Percentiles rank a stretch among this genome's conserved stretches.
phyloP scores from a whole-genome alignment of 2,329 filamentous ascomycete genomes.

The Stagonosporopsis rhizophila region DNA sequence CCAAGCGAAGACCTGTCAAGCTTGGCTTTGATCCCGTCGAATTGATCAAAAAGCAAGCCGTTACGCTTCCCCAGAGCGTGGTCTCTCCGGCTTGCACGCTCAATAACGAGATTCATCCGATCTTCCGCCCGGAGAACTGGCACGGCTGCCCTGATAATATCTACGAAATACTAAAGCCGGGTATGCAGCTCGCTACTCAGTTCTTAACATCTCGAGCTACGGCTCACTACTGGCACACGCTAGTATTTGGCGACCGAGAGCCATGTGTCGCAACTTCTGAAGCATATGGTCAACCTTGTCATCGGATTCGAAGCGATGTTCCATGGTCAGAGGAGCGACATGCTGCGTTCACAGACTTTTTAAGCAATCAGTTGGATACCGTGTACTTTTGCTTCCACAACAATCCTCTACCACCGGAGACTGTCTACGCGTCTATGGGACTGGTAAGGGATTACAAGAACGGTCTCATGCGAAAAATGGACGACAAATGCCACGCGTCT shows the following conservation, averaged over 20 bases:
- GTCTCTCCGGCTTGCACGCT: constrained; percentile 37
- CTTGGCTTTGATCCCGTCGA: constrained; percentile 51
- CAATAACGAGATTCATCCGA: constrained; percentile 46
- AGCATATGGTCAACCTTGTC: constrained; percentile 42
- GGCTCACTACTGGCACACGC: constrained; percentile 49
- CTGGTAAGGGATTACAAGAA: constrained; percentile 49
- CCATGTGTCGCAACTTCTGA: constrained; percentile 39
- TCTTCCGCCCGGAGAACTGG: constrained; percentile 50
- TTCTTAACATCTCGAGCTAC: constrained; percentile 47
- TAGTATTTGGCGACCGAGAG: constrained; percentile 47
- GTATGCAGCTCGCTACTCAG: constrained; percentile 42
- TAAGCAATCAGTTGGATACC: constrained; percentile 44
- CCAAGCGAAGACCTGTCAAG: constrained; percentile 41
- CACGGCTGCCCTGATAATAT: constrained; percentile 48
- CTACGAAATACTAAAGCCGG: constrained; percentile 50
- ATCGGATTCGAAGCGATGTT: constrained; percentile 47
- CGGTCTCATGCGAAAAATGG: constrained; percentile 44
- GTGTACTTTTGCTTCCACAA: constrained; percentile 51
- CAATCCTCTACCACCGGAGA: constrained; percentile 45
- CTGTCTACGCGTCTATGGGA: constrained; percentile 49
- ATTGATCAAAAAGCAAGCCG: constrained; percentile 49
- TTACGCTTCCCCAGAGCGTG: constrained; percentile 38
- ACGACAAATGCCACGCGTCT: constrained; percentile 46
- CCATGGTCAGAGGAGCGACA: constrained; percentile 44
- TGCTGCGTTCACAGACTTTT: constrained; percentile 36